Conservation (phyloP, 2,329 filamentous ascomycete species). For the Triangularia verruculosa region DNA sequence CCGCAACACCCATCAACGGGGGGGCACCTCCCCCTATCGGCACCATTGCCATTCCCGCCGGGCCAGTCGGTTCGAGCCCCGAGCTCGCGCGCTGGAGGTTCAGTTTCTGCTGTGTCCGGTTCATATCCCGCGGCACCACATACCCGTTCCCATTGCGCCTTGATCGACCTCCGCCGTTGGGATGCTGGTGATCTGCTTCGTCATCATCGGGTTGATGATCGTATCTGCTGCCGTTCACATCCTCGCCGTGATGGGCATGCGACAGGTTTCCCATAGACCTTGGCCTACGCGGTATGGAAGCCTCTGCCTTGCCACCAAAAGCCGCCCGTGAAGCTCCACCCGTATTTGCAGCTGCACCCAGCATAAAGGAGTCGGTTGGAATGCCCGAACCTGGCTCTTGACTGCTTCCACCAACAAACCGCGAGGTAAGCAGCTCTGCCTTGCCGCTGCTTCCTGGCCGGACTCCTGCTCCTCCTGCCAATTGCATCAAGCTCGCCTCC, state of each 20-base stretch:
- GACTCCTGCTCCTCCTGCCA: slow-evolving; percentile 23
- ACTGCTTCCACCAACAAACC: slow-evolving; percentile 49
- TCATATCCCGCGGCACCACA: slow-evolving; percentile 52
- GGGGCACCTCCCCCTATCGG: slow-evolving; percentile 42
- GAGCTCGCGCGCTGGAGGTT: slow-evolving; percentile 72
- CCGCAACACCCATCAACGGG: slow-evolving; percentile 25
- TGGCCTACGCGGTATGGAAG: slow-evolving; percentile 38
- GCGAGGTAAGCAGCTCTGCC: slow-evolving; percentile 51
- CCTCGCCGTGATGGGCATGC: slow-evolving; percentile 25
- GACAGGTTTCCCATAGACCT: slow-evolving; percentile 42
- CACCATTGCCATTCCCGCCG: slow-evolving; percentile 29
- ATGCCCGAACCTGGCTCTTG: slow-evolving; percentile 46
- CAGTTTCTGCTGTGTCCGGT: slow-evolving; percentile 71
- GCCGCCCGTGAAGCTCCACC: slow-evolving; percentile 22
- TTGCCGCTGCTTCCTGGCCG: slow-evolving; percentile 43
- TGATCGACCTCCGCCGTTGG: slow-evolving; percentile 11
- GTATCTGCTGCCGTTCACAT: slow-evolving; percentile 3
- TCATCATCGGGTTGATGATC: slow-evolving; percentile 36
- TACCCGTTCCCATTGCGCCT: slow-evolving; percentile 37
- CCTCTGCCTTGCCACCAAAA: slow-evolving; percentile 28
- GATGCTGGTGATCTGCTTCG: slow-evolving; percentile 35
- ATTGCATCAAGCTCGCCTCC: slow-evolving; percentile 23
- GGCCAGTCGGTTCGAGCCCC: slow-evolving; percentile 58
- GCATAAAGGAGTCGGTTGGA: slow-evolving; percentile 38
- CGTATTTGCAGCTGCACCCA: slow-evolving; percentile 15